Percentiles rank a stretch among this genome's conserved stretches.
Conservation (phyloP, 2,329 filamentous ascomycete genomes). For the Fusarium fujikuroi region DNA sequence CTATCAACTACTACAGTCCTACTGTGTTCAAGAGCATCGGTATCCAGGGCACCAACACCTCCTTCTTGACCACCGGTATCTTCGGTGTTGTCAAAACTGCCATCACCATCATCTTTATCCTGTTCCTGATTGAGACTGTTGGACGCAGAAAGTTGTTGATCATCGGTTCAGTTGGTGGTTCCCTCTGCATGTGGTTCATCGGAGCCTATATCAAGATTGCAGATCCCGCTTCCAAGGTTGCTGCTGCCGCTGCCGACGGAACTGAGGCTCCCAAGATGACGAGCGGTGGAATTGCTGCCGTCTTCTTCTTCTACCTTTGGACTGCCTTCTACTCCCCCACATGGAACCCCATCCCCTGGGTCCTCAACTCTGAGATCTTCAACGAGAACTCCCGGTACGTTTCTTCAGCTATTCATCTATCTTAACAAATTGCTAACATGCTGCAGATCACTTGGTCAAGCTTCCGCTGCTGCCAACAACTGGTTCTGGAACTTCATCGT, state of each 20-base stretch:
- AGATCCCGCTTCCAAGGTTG: constrained; percentile 53
- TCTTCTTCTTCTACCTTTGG: constrained; percentile 70
- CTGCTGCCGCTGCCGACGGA: constrained; percentile 46
- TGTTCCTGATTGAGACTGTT: constrained; percentile 72
- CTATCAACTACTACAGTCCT: constrained; percentile 77
- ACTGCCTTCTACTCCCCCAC: constrained; percentile 73
- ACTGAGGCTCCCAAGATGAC: constrained; percentile 13
- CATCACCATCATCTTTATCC: constrained; percentile 74
- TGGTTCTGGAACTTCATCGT: constrained; percentile 80
- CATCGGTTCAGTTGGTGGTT: constrained; percentile 70
- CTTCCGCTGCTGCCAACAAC: constrained; percentile 76
- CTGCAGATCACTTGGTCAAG: constrained; percentile 69
- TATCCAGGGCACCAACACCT: constrained; percentile 56
- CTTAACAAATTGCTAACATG: neutral
- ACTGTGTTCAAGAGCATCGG: constrained; percentile 58
- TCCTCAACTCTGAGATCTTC: constrained; percentile 81
- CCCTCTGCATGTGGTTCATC: constrained; percentile 72
- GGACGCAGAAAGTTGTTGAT: constrained; percentile 69
- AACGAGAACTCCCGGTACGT: constrained; percentile 63
- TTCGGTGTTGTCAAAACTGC: constrained; percentile 81
- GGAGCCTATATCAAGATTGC: constrained; percentile 59
- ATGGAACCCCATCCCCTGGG: constrained; percentile 81
- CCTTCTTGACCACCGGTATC: constrained; percentile 73
- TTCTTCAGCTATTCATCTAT: accelerated
- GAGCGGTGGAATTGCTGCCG: constrained; percentile 71